phyloP scores from a whole-genome alignment of 371 early-diverging fungal genomes.

The Nosema bombycis region DNA sequence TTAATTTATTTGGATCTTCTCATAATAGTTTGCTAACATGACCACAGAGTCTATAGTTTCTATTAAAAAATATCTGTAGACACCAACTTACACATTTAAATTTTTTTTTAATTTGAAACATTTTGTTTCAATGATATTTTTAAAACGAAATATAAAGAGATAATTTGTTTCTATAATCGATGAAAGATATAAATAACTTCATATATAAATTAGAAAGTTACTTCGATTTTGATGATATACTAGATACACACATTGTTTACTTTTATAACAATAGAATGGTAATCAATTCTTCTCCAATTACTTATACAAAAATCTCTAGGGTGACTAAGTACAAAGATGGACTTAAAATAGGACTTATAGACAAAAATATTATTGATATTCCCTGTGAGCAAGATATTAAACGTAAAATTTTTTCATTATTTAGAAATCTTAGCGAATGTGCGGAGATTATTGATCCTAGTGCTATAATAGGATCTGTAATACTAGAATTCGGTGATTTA shows the following conservation, averaged over 20 bases:
- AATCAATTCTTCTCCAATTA: neutral
- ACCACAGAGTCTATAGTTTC: no score
- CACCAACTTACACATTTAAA: no score
- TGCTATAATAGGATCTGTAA: constrained; percentile 30
- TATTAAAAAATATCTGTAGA: no score
- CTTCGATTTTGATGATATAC: constrained; percentile 11
- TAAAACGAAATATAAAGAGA: neutral
- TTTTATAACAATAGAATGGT: constrained; percentile 6
- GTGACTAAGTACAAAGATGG: constrained; percentile 38
- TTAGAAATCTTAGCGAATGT: constrained; percentile 30
- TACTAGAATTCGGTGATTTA: constrained; percentile 33
- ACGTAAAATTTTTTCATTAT: constrained; percentile 28
- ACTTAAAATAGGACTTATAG: constrained; percentile 8
- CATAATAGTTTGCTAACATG: no score
- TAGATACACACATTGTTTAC: constrained; percentile 3
- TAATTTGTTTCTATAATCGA: neutral
- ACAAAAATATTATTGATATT: constrained; percentile 19
- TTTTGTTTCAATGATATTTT: neutral
- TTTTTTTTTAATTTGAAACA: neutral
- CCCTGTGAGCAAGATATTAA: constrained; percentile 38
- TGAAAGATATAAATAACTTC: neutral
- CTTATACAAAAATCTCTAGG: constrained; percentile 27
- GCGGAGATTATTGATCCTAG: constrained; percentile 9
- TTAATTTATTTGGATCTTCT: neutral
- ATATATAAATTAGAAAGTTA: constrained; percentile 14